A percentile compares a stretch with the other conserved stretches of the same genome.
These are phyloP conservation scores for Aaosphaeria pasadenensis DNA, from an alignment of 2,329 filamentous ascomycete genomes.

Conservation along the genomic window DNA sequence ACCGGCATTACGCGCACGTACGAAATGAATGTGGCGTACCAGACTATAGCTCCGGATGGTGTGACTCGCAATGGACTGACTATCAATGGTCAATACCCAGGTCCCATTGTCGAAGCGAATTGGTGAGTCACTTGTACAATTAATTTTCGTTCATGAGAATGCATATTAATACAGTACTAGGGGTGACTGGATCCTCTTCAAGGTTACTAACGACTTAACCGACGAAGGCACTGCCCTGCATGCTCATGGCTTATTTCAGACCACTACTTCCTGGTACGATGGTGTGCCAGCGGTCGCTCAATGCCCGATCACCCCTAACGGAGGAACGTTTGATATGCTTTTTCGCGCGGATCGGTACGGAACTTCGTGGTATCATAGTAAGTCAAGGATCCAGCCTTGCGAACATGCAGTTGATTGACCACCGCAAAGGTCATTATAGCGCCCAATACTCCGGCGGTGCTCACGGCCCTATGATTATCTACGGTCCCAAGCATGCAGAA, in stretches of 20 bases:
- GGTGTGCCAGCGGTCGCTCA: constrained; percentile 34
- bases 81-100: constrained; percentile 31
- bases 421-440: constrained; percentile 17
- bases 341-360: constrained; percentile 24
- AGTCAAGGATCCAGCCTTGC: constrained; percentile 2
- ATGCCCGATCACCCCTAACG: constrained; percentile 34
- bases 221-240: constrained; percentile 35
- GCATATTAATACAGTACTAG: constrained; percentile 9
- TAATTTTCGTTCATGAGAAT: background rate
- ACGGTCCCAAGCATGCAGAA: constrained; percentile 17
- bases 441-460: constrained; percentile 27
- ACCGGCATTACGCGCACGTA: constrained; percentile 32
- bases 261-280: constrained; percentile 33
- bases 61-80: constrained; percentile 24
- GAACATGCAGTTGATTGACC: background rate
- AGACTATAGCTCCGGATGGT: constrained; percentile 28
- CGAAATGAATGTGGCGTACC: constrained; percentile 22
- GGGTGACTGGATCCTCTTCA: constrained; percentile 27
- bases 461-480: constrained; percentile 22
- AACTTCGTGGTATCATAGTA: constrained; percentile 16
- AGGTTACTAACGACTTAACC: constrained; percentile 27
- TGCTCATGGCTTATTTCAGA: constrained; percentile 32
- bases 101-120: constrained; percentile 30
- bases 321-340: constrained; percentile 6
- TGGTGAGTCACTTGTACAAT: constrained; percentile 8